A percentile compares a stretch with the other conserved stretches of the same genome.
Conservation (phyloP, 2,329 filamentous ascomycete species). For the Pseudovirgaria hyperparasitica region DNA sequence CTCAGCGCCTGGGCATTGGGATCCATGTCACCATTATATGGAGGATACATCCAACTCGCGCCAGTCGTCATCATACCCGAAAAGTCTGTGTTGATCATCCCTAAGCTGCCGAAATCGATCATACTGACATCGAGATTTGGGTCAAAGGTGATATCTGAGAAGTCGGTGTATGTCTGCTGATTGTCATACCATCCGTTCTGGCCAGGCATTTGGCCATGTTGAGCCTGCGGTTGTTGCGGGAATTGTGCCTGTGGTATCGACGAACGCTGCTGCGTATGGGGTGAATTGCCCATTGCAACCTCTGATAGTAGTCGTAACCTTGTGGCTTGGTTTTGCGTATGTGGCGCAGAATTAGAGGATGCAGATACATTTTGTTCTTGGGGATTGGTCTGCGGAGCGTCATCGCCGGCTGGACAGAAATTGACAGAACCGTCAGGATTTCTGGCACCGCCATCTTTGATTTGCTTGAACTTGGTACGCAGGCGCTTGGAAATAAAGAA, state of each 20-base stretch:
- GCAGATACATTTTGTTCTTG: constrained; percentile 12
- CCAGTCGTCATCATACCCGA: no score
- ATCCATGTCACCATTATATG: no score
- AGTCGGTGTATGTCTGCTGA: no score
- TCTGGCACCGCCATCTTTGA: constrained; percentile 28
- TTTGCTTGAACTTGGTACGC: constrained; percentile 31
- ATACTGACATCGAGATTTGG: no score
- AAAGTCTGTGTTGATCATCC: no score
- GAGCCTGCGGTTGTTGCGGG: constrained; percentile 1
- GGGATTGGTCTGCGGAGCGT: constrained; percentile 2
- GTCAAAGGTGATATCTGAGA: no score
- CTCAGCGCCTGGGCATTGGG: no score
- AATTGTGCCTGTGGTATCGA: neutral
- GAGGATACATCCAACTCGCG: no score
- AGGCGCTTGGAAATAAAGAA: constrained; percentile 32
- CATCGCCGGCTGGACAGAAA: neutral
- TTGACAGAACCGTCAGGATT: constrained; percentile 9
- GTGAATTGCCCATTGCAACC: constrained; percentile 14
- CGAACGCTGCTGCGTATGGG: neutral
- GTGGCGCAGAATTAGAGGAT: constrained; percentile 9
- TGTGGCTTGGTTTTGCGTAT: constrained; percentile 16
- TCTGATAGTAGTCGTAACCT: constrained; percentile 26
- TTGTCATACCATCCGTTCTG: no score
- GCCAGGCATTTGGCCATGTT: no score
- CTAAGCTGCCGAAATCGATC: no score